Evolutionary conservation across 1,284 basidiomycete genomes (phyloP).

Genomic region (Apiotrichum laibachii): DNA sequence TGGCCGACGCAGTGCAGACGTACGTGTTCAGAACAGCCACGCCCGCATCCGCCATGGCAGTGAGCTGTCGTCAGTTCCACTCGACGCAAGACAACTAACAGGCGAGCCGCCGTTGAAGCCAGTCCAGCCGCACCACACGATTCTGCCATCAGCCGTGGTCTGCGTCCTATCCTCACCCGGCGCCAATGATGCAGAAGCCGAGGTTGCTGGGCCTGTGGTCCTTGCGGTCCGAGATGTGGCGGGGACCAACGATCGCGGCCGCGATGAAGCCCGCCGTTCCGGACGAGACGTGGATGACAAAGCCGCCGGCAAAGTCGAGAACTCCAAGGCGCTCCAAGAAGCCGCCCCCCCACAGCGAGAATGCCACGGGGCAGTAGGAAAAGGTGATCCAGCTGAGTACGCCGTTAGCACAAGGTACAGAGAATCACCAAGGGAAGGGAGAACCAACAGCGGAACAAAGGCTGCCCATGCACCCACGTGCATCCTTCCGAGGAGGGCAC

Average conservation of each 20-base stretch:
- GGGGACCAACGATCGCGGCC: slow-evolving; percentile 20
- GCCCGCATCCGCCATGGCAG: slow-evolving; percentile 21
- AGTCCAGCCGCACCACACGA: slow-evolving; percentile 23
- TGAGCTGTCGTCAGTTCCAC: slow-evolving; percentile 9
- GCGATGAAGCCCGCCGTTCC: slow-evolving; percentile 25
- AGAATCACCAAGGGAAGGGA: too few relatives aligned
- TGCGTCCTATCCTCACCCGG: not conserved
- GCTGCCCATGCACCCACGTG: slow-evolving; percentile 26
- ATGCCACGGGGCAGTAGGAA: slow-evolving; percentile 20
- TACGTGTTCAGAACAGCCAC: slow-evolving; percentile 29
- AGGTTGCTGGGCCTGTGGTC: slow-evolving; percentile 23
- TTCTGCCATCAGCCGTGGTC: slow-evolving; percentile 1
- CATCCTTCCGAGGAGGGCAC: slow-evolving; percentile 26
- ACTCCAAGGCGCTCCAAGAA: slow-evolving; percentile 23
- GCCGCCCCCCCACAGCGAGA: slow-evolving; percentile 25
- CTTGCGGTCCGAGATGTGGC: slow-evolving; percentile 16
- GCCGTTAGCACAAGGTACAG: too few relatives aligned
- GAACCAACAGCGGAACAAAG: slow-evolving; percentile 18
- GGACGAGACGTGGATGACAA: slow-evolving; percentile 23
- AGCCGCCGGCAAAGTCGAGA: slow-evolving; percentile 27
- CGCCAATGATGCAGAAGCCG: slow-evolving; percentile 23
- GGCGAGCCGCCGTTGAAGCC: slow-evolving; percentile 21
- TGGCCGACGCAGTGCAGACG: slow-evolving; percentile 20
- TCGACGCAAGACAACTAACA: not conserved
- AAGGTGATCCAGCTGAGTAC: slow-evolving; percentile 19